Evolutionary conservation across 805 yeast genomes (phyloP), one percentile per base, ranked within the genome.

Genomic region (Wickerhamomyces bisporus): DNA sequence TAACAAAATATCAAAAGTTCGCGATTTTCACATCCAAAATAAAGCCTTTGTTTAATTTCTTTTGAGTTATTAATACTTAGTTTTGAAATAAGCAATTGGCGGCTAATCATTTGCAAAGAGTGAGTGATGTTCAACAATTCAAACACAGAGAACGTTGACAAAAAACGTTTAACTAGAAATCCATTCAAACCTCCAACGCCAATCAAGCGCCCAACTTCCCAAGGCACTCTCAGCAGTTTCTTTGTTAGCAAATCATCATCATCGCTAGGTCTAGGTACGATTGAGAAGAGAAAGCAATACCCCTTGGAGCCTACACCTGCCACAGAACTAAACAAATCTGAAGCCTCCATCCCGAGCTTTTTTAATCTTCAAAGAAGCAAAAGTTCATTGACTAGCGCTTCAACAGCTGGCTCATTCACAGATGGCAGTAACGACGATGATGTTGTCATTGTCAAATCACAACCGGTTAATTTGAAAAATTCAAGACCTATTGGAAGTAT

Each of bases 141-240:
- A 13, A 30, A 16, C 11, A 10, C 11, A 5, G 13, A 17, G 5
- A n/a, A 5, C 6, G 24, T n/a, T 18, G 23, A 39, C 35, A 41
- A 38, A 43, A 37, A 19, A 20, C 33, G 32, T 8, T 13, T 42
- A 15, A 18, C 38, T 14, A 32, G 32, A 29, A 35, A 35, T 28
- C 51, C 47, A 3, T 47, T 47, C 42, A 47, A 47, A 35, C 47
- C 51, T 3, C 49, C 49, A 4, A 44, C 51, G 4, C 51, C 51
- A 9, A 18, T 47, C 25, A 45, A 44, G 29, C 36, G 49, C 14
- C 31, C 20, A 6, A 26, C 36, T 9, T 32, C 28, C 15, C 47
- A 43, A 21, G n/a, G 32, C 16, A 41, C 44, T 3, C 23, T 43
- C 12, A 34, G n/a, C n/a, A n/a, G 37, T 20, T 34, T 41, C 19